Base-by-base conservation (phyloP, 352 stramenopile species). In the Globisporangium apiculatum region DNA sequence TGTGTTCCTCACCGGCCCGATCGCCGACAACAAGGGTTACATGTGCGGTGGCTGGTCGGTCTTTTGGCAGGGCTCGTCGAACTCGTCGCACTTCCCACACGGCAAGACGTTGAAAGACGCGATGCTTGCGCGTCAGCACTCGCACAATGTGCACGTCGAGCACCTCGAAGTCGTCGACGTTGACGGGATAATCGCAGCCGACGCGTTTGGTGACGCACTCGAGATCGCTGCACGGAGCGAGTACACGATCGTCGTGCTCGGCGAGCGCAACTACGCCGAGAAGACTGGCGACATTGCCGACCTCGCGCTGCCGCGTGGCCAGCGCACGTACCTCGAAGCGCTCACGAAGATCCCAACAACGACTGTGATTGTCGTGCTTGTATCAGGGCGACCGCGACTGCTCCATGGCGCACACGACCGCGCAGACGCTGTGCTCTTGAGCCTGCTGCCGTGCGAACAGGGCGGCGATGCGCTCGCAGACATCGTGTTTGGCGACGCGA, bases 261-360 rank as follows among this genome's bases (percentile, higher is more conserved):
- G 87, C 10, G 87, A 96, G 55, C 58, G 46, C 35, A 84, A 78
- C n/a, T 95, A 94, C 51, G 72, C 87, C 0, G 87, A 96, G 56
- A 95, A 94, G 42, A 71, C 62, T 15, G 87, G 87, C 1, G 84
- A 96, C 56, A 84, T 93, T 40, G 62, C 72, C 0, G 66, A 73
- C 12, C 66, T 87, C 36, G 66, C 71, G 11, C 64, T 96, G 5
- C 80, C 86, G 0, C 31, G 51, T 15, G 82, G 83, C 5, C 77
- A 94, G 24, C 59, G 72, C 4, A 61, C 57, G 55, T 95, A 94
- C 51, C 61, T 95, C 0, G 55, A 79, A 31, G 71, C 69, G 17
- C 62, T 96, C 3, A 76, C 71, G 4, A 54, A 68, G 18, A 62
- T 85, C n/a, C 67, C 72, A 6, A 66, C 61, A 1, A 91, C 82